Evolutionary conservation across 2,329 filamentous ascomycete species (phyloP).

Genomic region (Harringtonia lauricola): DNA sequence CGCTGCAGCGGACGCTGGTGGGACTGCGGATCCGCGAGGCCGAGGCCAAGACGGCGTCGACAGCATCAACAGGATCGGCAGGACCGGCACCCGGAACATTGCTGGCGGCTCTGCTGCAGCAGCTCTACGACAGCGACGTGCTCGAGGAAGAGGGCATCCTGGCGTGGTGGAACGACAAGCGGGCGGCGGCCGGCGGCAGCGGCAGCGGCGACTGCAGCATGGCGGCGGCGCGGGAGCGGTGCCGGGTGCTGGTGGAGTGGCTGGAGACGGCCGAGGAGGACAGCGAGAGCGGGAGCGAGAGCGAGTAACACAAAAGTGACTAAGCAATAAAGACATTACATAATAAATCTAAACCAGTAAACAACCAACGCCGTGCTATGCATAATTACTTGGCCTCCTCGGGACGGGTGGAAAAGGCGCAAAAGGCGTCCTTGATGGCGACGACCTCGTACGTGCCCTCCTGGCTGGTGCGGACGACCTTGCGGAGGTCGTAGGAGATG

Average conservation of each 20-base stretch:
- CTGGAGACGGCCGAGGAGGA: constrained; percentile 65
- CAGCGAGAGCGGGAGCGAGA: constrained; percentile 5
- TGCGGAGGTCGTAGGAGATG: constrained; percentile 67
- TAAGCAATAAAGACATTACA: neutral
- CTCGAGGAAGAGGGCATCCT: constrained; percentile 83
- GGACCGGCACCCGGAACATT: constrained; percentile 45
- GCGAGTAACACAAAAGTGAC: neutral
- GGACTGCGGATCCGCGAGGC: constrained; percentile 27
- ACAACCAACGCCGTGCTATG: constrained; percentile 1
- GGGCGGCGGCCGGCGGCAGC: constrained; percentile 54
- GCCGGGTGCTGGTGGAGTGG: constrained; percentile 73
- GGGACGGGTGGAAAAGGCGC: constrained; percentile 70
- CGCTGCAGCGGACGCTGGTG: constrained; percentile 69
- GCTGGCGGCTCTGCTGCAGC: constrained; percentile 69
- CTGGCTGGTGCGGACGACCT: constrained; percentile 74
- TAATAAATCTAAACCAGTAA: neutral
- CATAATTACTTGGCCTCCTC: constrained; percentile 29
- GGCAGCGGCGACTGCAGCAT: constrained; percentile 28
- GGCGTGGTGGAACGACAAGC: constrained; percentile 74
- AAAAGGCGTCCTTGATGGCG: constrained; percentile 87
- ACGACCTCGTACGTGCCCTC: constrained; percentile 98
- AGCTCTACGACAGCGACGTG: constrained; percentile 74
- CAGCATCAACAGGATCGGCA: constrained; percentile 28
- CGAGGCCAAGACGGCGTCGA: neutral
- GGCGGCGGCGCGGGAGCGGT: constrained; percentile 59